Evolutionary conservation across 2,329 filamentous ascomycete species (phyloP), one percentile per base, ranked within the genome.

Genomic region (Talaromyces islandicus): DNA sequence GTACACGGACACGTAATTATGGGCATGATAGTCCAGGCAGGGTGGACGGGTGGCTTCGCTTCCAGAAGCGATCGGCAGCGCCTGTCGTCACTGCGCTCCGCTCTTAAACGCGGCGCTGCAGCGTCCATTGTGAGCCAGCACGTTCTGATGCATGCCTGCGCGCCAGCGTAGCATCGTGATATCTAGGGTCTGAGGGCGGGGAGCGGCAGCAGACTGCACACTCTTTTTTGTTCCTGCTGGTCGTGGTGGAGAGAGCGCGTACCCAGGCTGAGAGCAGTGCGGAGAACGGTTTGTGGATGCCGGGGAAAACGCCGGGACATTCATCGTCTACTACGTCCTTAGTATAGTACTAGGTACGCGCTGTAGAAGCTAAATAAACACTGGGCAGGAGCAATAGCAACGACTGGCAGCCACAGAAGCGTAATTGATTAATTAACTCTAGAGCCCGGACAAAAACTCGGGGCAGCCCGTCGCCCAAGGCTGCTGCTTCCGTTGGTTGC

Each of bases 41-140:
- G 32, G 32, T 35, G 4, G 14, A 14, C 4, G 35, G 35, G 35
- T 17, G 35, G 35, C 43, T 19, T 46, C 27, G 21, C 38, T 38
- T 56, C 54, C 54, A 56, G 54, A 56, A 56, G 19, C 19, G 54
- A 56, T 56, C 54, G 54, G 54, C 54, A n/a, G 11, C 32, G 30
- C 32, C 52, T 54, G 52, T 54, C 52, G 52, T 54, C 48, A 52
- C 48, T 52, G 48, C 48, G 21, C 48, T 46, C 48, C 48, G 48
- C 48, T 52, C 19, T 29, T 52, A 52, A 29, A 52, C 48, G 48
- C 48, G 24, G 48, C 25, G 48, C 48, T 29, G 48, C 48, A 27
- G 11, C 48, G 19, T n/a, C 25, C 17, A 10, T n/a, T 9, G 5
- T 17, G n/a, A 6, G 43, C 43, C 43, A 50, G 19, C 12, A 25